These are phyloP conservation scores for Microsporum ferrugineum DNA, from an alignment of 2,329 filamentous ascomycete species.

Conservation along the genomic window DNA sequence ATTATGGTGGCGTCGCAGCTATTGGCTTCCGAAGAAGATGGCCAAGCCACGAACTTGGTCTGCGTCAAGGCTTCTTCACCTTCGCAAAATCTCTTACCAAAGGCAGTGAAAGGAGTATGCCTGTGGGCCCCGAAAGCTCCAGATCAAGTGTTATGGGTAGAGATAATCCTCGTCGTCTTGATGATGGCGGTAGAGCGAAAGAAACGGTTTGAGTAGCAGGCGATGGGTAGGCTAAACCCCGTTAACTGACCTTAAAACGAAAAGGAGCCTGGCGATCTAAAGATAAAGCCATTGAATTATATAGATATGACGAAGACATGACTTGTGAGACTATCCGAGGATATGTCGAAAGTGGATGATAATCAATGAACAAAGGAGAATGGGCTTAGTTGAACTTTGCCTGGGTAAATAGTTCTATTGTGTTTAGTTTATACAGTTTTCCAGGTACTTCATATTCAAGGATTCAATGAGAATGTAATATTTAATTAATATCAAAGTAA, in stretches of 20 bases:
- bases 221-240: not conserved
- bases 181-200: not conserved
- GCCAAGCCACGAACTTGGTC: constrained; percentile 18
- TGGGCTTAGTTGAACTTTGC: not conserved
- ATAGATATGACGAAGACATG: not conserved
- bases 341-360: not conserved
- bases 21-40: constrained; percentile 17
- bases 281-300: not conserved
- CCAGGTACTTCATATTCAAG: not conserved
- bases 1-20: constrained; percentile 17
- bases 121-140: constrained; percentile 8
- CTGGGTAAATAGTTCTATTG: not conserved
- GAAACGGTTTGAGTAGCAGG: constrained; percentile 1
- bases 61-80: constrained; percentile 25
- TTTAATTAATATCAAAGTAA: no score
- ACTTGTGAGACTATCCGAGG: not conserved
- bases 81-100: constrained; percentile 22
- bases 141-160: constrained; percentile 10
- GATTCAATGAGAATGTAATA: no score
- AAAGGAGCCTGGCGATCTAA: not conserved
- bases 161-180: constrained; percentile 1
- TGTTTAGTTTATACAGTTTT: not conserved
- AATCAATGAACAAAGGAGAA: not conserved
- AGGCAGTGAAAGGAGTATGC: constrained; percentile 19
- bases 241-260: not conserved